Conservation (phyloP, 441 rosid species). For the Lagerstroemia fauriei region DNA sequence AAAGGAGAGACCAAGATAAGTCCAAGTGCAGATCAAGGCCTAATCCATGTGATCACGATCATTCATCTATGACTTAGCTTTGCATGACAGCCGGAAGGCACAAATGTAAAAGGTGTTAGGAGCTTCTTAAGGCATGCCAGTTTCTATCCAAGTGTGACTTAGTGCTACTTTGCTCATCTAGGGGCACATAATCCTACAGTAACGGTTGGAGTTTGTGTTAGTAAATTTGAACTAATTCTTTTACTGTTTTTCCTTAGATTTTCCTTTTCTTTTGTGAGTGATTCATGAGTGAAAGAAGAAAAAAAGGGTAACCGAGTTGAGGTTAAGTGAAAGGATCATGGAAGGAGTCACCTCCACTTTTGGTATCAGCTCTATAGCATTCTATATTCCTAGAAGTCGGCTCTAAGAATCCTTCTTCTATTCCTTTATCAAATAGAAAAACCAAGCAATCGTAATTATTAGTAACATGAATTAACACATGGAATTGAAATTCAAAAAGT, state of each 20-base stretch:
- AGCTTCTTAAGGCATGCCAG: no score
- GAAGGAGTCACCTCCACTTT: slow-evolving; percentile 42
- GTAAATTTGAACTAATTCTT: background rate
- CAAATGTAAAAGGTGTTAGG: no score
- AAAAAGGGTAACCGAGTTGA: no score
- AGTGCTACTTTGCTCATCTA: slow-evolving; percentile 41
- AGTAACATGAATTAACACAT: no score
- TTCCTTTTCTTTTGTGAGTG: background rate
- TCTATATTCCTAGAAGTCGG: slow-evolving; percentile 42
- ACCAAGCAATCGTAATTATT: slow-evolving; percentile 40
- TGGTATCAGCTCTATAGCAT: slow-evolving; percentile 37
- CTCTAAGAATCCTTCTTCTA: slow-evolving; percentile 48
- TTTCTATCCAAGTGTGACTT: slow-evolving; percentile 40
- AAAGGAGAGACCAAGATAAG: no score
- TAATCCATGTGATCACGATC: no score
- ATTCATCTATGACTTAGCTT: no score
- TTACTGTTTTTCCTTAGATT: background rate
- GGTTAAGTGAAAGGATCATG: no score
- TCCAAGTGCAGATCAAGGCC: no score
- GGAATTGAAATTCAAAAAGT: background rate
- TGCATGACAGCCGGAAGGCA: no score
- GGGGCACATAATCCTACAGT: slow-evolving; percentile 39
- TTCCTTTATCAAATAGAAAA: slow-evolving; percentile 47
- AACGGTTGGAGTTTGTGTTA: slow-evolving; percentile 10
- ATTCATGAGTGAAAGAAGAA: background rate